Evolutionary conservation across 306 rosid genomes (phyloP).

Genomic region (Vigna unguiculata): DNA sequence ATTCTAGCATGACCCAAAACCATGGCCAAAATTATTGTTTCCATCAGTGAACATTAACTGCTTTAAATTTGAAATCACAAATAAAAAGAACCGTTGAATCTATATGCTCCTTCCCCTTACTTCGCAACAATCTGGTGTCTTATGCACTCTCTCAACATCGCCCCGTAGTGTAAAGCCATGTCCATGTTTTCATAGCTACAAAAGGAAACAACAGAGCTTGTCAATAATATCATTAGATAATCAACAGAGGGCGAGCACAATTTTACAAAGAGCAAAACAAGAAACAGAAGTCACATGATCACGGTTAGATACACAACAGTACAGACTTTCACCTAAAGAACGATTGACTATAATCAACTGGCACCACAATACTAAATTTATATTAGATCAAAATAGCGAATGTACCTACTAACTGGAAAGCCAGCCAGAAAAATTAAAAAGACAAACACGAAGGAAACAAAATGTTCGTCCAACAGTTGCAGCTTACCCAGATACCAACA

Average conservation of each 20-base stretch:
- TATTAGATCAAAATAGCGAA: background rate
- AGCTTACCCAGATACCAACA: conserved; percentile 72
- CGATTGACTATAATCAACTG: background rate
- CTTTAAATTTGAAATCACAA: background rate
- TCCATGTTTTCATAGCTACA: conserved; percentile 73
- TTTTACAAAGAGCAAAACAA: conserved; percentile 2
- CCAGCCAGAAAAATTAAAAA: background rate
- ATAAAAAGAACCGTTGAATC: conserved; percentile 21
- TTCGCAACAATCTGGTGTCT: conserved; percentile 94
- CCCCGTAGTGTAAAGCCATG: conserved; percentile 92
- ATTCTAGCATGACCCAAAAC: conserved; percentile 27
- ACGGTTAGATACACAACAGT: background rate
- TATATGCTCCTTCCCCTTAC: conserved; percentile 49
- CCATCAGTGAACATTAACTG: background rate
- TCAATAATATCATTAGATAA: conserved; percentile 4
- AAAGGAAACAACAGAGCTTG: conserved; percentile 16
- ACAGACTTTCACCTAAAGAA: conserved; percentile 6
- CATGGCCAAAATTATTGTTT: background rate
- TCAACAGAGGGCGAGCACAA: background rate
- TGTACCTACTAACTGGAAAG: background rate
- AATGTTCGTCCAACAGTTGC: background rate
- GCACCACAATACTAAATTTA: background rate
- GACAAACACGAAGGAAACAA: background rate
- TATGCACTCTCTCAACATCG: conserved; percentile 96
- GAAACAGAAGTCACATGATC: background rate